These are phyloP conservation scores for Mycena rosella DNA, from an alignment of 768 basidiomycete species.

Conservation along the genomic window DNA sequence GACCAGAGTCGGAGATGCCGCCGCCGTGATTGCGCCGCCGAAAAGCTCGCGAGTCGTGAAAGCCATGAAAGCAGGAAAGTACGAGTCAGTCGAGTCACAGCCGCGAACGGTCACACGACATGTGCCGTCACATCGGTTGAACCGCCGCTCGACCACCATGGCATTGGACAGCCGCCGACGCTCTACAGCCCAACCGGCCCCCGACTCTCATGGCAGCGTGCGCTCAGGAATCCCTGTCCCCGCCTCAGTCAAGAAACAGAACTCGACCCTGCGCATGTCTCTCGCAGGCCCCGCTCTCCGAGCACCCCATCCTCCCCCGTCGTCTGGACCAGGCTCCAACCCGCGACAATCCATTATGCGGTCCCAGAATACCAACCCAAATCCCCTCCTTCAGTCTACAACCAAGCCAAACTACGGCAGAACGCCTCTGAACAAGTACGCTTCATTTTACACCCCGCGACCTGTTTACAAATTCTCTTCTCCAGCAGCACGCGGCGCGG, in stretches of 20 bases:
- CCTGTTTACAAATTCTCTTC: neutral
- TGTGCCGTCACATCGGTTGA: no score
- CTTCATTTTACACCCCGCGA: constrained; percentile 6
- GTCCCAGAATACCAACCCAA: constrained; percentile 78
- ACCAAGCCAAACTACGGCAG: constrained; percentile 75
- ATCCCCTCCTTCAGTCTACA: constrained; percentile 77
- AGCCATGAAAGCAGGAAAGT: constrained; percentile 36
- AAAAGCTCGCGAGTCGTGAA: constrained; percentile 69
- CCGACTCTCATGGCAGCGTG: constrained; percentile 61
- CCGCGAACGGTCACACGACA: constrained; percentile 45
- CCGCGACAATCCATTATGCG: constrained; percentile 78
- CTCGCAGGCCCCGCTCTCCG: constrained; percentile 82
- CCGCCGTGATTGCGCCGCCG: constrained; percentile 85
- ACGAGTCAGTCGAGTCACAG: constrained; percentile 29
- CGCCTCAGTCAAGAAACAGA: constrained; percentile 79
- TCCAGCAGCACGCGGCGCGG: constrained; percentile 77
- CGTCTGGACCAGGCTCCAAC: constrained; percentile 42
- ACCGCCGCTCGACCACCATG: no score
- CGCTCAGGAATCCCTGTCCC: constrained; percentile 82
- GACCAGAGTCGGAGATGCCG: constrained; percentile 67
- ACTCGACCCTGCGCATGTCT: constrained; percentile 72
- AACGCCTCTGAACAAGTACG: constrained; percentile 81
- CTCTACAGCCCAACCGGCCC: constrained; percentile 68
- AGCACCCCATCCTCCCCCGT: constrained; percentile 58
- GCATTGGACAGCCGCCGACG: constrained; percentile 65